Evolutionary conservation across 768 basidiomycete species (phyloP).

Genomic region (Amyloporia xantha): DNA sequence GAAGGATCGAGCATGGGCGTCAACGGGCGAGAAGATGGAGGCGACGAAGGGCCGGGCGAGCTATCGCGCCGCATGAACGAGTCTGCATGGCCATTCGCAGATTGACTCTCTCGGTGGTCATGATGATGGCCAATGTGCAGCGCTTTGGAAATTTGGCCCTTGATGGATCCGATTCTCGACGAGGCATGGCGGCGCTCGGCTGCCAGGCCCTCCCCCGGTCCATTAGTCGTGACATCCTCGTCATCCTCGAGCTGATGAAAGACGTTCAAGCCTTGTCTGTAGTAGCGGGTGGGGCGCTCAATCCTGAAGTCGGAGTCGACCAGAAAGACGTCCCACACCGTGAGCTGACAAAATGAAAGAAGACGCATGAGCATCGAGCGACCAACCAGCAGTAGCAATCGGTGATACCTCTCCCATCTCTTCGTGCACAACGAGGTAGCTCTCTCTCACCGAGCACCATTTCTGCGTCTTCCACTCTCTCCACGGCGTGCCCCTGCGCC

Average conservation of each 20-base stretch:
- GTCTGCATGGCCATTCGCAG: constrained; percentile 15
- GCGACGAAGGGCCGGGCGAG: constrained; percentile 30
- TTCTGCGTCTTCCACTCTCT: constrained; percentile 64
- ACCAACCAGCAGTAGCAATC: not conserved
- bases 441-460: constrained; percentile 93
- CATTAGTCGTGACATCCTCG: constrained; percentile 14
- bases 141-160: constrained; percentile 36
- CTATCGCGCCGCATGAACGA: not conserved
- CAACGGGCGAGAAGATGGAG: constrained; percentile 26
- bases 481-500: constrained; percentile 44
- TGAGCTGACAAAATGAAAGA: constrained; percentile 38
- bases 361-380: too few species aligned
- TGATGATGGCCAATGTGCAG: constrained; percentile 27
- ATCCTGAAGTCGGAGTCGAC: constrained; percentile 86
- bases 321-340: constrained; percentile 91
- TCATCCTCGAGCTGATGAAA: constrained; percentile 34
- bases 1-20: constrained; percentile 76
- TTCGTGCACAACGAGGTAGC: constrained; percentile 80
- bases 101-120: not conserved
- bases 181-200: constrained; percentile 15
- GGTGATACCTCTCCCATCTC: constrained; percentile 73
- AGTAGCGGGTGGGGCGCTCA: constrained; percentile 83
- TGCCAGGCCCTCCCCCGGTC: constrained; percentile 3
- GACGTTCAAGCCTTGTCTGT: constrained; percentile 77
- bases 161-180: constrained; percentile 45